phyloP scores from a whole-genome alignment of 2,329 filamentous ascomycete genomes.

The Fusarium sp. region DNA sequence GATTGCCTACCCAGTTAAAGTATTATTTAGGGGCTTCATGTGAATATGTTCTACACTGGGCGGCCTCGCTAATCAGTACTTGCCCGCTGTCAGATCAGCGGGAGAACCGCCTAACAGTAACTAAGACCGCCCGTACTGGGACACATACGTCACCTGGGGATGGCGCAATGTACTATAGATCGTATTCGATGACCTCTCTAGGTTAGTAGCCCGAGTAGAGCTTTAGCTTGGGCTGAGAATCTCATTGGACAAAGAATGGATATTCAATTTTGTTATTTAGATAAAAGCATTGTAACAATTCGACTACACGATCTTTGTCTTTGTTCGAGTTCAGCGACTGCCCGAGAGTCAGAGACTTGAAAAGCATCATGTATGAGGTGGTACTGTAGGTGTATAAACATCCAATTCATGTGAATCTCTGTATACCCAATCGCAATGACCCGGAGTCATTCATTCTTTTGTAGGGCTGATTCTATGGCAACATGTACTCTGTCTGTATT shows the following conservation, averaged over 20 bases:
- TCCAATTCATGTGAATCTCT: slow-evolving; percentile 1
- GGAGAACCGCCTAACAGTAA: not conserved
- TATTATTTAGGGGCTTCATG: not conserved
- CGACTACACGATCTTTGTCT: not conserved
- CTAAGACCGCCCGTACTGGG: not conserved
- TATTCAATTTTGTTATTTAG: not conserved
- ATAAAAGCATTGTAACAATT: not conserved
- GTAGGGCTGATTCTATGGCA: slow-evolving; percentile 18
- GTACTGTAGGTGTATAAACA: not conserved
- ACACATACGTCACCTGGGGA: slow-evolving; percentile 12
- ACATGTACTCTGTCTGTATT: not conserved
- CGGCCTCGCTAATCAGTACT: slow-evolving; percentile 30
- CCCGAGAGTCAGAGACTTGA: not conserved
- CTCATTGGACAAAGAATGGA: not conserved
- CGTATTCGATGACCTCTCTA: slow-evolving; percentile 1
- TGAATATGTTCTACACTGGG: slow-evolving; percentile 3
- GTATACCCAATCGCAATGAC: slow-evolving; percentile 7
- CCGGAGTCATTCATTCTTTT: slow-evolving; percentile 5
- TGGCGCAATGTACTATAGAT: slow-evolving; percentile 11
- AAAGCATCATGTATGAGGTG: not conserved
- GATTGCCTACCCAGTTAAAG: not conserved
- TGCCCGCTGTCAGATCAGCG: slow-evolving; percentile 27
- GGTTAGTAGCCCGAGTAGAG: not conserved
- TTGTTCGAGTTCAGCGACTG: not conserved
- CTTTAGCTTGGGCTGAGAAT: not conserved